Percentiles rank a stretch among this genome's conserved stretches.
Conservation (phyloP, 2,329 filamentous ascomycete species). For the Tolypocladium pustulatum region DNA sequence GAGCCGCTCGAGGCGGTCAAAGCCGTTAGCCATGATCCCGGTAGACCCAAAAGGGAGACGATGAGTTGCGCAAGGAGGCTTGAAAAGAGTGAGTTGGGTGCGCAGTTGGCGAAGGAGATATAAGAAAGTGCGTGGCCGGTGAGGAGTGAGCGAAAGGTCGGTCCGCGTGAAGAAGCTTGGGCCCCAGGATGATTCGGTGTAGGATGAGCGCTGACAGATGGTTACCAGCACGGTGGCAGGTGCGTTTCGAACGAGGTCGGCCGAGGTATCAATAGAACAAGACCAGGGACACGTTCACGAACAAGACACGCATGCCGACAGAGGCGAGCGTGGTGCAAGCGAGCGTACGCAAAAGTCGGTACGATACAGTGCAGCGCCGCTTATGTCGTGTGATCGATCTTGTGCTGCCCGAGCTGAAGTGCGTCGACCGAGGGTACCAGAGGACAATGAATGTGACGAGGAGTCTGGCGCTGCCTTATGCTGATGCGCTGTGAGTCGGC, state of each 20-base stretch:
- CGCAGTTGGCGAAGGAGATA: not conserved
- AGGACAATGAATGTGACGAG: not conserved
- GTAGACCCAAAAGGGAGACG: not conserved
- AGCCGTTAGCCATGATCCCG: slow-evolving; percentile 34
- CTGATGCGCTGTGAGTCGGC: not conserved
- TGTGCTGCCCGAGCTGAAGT: not conserved
- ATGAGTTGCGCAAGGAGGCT: not conserved
- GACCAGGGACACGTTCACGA: not conserved
- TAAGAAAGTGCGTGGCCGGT: not conserved
- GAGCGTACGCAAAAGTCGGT: not conserved
- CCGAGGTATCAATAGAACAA: not conserved
- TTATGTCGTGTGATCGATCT: slow-evolving; percentile 1
- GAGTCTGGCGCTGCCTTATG: not conserved
- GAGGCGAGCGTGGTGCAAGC: slow-evolving; percentile 1
- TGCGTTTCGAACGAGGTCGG: not conserved
- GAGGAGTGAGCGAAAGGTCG: not conserved
- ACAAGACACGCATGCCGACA: not conserved
- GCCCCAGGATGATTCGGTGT: not conserved
- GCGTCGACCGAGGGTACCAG: not conserved
- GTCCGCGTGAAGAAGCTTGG: not conserved
- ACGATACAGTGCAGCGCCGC: not conserved
- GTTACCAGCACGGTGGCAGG: not conserved
- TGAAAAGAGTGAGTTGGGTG: not conserved
- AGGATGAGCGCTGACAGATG: not conserved
- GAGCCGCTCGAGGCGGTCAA: slow-evolving; percentile 40